Base-by-base conservation (phyloP, 306 rosid species). In the Alnus rubra region DNA sequence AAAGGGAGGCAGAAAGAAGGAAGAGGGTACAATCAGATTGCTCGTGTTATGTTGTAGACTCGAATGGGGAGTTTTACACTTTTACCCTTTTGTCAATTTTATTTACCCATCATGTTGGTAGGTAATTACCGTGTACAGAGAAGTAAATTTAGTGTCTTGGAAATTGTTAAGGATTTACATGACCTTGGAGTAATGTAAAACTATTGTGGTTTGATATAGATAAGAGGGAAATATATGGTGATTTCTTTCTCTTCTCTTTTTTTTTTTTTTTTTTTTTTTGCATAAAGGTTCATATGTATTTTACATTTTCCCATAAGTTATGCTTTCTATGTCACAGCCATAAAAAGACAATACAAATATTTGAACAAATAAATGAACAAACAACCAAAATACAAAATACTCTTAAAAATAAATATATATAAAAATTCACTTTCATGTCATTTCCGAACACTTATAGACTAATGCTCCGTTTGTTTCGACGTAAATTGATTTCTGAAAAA, bases 21-120 rank as follows among this genome's bases (percentile, higher is more conserved):
- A 69, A 80, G 84, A 23, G 83, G 85, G 73, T 87, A 74, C 64
- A 80, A 82, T 74, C 90, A 89, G 74, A 86, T 87, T 64, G 76
- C 94, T 80, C 92, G 93, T 65, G 78, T 92, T 37, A 87, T 83
- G 91, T 80, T 90, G 85, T 94, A 85, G 84, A 77, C 12, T 28
- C 59, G 53, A 51, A 73, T 18, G 44, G 63, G 18, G 31, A 59
- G 39, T 42, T 76, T 69, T 52, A 10, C 6, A 0, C 28, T 23
- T 33, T 8, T 52, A 10, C 6, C 28, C 28, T 23, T 33, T 8
- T 67, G 30, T 19, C 5, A 67, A 67, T 15, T 37, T 39, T 16
- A 39, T 23, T 23, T 23, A 23, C 31, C 71, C 50, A 67, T 14
- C 30, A 8, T 58, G 64, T 39, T 39, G 45, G 4, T 63, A 23